Percentiles rank a stretch among this genome's conserved stretches.
Evolutionary conservation across 2,329 filamentous ascomycete species (phyloP).

Genomic region (Alternaria tenuissima): DNA sequence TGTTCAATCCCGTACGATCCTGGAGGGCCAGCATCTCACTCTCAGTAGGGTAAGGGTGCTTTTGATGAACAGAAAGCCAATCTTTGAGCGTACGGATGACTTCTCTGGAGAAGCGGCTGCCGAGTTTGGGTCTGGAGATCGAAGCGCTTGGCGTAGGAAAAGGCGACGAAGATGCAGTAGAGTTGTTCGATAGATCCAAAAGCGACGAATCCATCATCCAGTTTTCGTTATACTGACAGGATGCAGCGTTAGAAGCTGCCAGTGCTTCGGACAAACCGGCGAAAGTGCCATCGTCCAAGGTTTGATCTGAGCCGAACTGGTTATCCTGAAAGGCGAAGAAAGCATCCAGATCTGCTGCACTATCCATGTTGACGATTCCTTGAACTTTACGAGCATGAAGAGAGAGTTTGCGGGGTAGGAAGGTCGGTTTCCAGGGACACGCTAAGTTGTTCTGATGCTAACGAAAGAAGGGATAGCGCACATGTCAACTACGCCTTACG

Average conservation of each 20-base stretch:
- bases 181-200: constrained; percentile 18
- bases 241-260: neutral
- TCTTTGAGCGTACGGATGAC: constrained; percentile 35
- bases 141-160: constrained; percentile 15
- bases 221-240: constrained; percentile 4
- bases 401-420: constrained; percentile 3
- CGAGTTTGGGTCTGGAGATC: constrained; percentile 23
- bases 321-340: constrained; percentile 3
- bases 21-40: constrained; percentile 30
- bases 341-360: neutral
- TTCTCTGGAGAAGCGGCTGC: constrained; percentile 35
- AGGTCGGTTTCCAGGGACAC: neutral
- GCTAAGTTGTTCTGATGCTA: constrained; percentile 6
- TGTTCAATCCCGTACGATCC: constrained; percentile 34
- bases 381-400: neutral
- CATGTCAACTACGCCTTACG: constrained; percentile 21
- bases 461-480: constrained; percentile 10
- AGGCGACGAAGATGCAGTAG: constrained; percentile 23
- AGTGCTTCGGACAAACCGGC: constrained; percentile 13
- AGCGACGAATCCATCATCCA: constrained; percentile 11
- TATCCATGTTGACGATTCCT: constrained; percentile 2
- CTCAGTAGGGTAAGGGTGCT: constrained; percentile 34
- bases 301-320: neutral
- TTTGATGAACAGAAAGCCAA: constrained; percentile 34
- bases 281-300: constrained; percentile 12